These are phyloP conservation scores for Fusarium nanum DNA, from an alignment of 2,329 filamentous ascomycete species.

Conservation along the genomic window DNA sequence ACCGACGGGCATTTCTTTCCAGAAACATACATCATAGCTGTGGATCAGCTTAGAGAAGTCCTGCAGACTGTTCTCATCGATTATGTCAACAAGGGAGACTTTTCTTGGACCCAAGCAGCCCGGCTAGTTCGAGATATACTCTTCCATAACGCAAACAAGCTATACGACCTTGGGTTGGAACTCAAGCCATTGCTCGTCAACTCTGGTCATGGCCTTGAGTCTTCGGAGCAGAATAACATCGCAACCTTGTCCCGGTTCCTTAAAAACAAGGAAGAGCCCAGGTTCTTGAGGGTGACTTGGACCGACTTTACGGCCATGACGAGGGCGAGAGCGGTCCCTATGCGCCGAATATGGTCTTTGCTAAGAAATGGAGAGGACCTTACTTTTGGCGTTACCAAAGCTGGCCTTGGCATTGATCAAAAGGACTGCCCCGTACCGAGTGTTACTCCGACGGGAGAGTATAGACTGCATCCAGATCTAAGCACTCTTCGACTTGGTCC, in stretches of 20 bases:
- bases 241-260: conserved; percentile 53
- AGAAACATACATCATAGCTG: conserved; percentile 80
- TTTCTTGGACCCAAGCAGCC: conserved; percentile 71
- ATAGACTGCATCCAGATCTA: conserved; percentile 74
- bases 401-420: conserved; percentile 74
- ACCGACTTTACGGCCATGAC: conserved; percentile 79
- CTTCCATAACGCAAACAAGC: conserved; percentile 80
- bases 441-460: conserved; percentile 70
- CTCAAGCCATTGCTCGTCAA: conserved; percentile 48
- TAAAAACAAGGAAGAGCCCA: conserved; percentile 60
- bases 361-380: conserved; percentile 58
- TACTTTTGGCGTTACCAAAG: conserved; percentile 71
- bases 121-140: conserved; percentile 74
- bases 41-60: conserved; percentile 76
- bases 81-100: conserved; percentile 72
- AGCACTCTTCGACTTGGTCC: conserved; percentile 69
- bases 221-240: conserved; percentile 12
- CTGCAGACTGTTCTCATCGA: conserved; percentile 75
- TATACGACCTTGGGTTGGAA: conserved; percentile 72
- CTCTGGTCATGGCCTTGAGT: not conserved
- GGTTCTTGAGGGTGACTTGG: conserved; percentile 81
- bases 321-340: conserved; percentile 75
- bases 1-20: conserved; percentile 84
- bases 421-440: conserved; percentile 69
- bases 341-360: conserved; percentile 64